phyloP scores from a whole-genome alignment of 495 filamentous ascomycete genomes.

The Recurvomyces mirabilis region DNA sequence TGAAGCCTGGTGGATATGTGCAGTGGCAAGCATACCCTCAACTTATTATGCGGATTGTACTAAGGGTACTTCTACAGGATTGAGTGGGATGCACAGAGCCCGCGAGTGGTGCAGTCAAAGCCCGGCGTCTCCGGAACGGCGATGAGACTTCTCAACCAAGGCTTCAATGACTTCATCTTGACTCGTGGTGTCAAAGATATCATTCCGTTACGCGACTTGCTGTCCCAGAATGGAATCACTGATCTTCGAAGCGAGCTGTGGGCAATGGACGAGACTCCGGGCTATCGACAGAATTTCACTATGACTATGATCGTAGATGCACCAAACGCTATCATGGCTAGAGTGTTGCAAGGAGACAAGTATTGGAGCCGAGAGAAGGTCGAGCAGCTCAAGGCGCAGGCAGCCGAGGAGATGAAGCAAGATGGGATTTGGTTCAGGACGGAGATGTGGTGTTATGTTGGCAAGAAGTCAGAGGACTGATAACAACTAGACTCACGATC shows the following conservation, averaged over 20 bases:
- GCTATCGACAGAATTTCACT: neutral
- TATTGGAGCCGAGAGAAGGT: neutral
- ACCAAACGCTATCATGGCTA: neutral
- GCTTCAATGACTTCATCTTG: neutral
- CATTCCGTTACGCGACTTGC: neutral
- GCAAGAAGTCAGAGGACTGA: neutral
- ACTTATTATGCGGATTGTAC: too few relatives aligned
- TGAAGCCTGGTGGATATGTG: constrained; percentile 2
- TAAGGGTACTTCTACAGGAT: too few relatives aligned
- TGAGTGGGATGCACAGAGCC: neutral
- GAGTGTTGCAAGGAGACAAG: neutral
- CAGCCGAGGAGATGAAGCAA: constrained; percentile 2
- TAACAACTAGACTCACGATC: too few relatives aligned
- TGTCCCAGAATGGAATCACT: neutral
- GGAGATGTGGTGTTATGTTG: constrained; percentile 1
- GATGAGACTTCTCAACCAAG: neutral
- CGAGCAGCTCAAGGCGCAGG: neutral
- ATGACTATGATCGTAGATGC: neutral
- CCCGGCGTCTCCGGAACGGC: neutral
- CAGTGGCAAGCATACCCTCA: too few relatives aligned
- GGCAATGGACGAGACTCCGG: neutral
- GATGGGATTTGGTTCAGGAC: constrained; percentile 1
- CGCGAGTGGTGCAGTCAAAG: neutral
- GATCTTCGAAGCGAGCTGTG: neutral
- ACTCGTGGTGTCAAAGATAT: neutral